phyloP scores from a whole-genome alignment of 208 protist species.

The Naegleria lovaniensis region DNA sequence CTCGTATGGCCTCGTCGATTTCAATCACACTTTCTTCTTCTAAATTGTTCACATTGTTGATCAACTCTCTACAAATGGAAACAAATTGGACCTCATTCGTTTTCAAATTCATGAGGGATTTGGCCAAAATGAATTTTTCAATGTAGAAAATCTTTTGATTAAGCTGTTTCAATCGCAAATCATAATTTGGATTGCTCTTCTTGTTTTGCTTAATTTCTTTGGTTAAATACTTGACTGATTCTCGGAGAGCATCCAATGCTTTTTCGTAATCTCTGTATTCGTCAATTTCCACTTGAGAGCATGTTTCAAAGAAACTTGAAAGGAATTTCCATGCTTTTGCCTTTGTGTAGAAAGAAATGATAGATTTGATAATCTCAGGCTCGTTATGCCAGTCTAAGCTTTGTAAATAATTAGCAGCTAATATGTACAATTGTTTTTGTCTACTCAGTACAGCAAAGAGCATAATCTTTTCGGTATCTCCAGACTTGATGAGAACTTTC shows the following conservation, averaged over 20 bases:
- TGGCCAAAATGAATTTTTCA: slow-evolving; percentile 22
- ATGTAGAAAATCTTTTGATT: not conserved
- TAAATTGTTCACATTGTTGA: not conserved
- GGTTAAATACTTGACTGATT: slow-evolving; percentile 61
- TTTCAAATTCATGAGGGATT: not conserved
- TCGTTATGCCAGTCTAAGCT: slow-evolving; percentile 82
- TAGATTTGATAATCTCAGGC: slow-evolving; percentile 85
- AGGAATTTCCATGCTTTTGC: slow-evolving; percentile 81
- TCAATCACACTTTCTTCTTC: slow-evolving; percentile 42
- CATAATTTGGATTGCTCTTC: not conserved
- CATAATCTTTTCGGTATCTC: slow-evolving; percentile 91
- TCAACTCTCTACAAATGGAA: not conserved
- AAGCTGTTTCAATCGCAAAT: not conserved
- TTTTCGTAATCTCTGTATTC: slow-evolving; percentile 89
- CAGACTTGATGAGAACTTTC: slow-evolving; percentile 89
- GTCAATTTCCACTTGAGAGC: slow-evolving; percentile 87
- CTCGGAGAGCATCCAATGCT: slow-evolving; percentile 70
- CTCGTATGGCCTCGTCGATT: slow-evolving; percentile 66
- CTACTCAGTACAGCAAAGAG: slow-evolving; percentile 91
- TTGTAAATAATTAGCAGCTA: slow-evolving; percentile 91
- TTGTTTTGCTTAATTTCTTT: slow-evolving; percentile 36
- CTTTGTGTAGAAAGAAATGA: slow-evolving; percentile 92
- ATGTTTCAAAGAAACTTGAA: slow-evolving; percentile 79
- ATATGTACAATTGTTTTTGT: slow-evolving; percentile 83
- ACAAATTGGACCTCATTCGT: not conserved